phyloP scores from a whole-genome alignment of 257 asterid genomes.

The Leonotis leonurus region DNA sequence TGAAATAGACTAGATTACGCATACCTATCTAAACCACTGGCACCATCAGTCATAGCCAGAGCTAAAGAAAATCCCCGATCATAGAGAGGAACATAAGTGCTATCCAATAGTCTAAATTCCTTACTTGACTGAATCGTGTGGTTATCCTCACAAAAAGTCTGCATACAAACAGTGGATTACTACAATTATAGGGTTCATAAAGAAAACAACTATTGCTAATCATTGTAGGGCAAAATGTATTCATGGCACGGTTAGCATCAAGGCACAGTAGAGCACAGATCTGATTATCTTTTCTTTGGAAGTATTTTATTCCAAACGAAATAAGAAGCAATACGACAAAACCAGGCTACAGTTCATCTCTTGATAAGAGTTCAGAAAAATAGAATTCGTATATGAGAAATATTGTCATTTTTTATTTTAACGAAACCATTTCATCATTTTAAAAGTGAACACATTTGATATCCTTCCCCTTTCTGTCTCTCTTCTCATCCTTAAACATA shows the following conservation, averaged over 20 bases:
- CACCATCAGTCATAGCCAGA: constrained; percentile 57
- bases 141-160: constrained; percentile 87
- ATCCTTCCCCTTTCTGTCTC: background rate
- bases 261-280: background rate
- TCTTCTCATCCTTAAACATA: background rate
- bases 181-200: background rate
- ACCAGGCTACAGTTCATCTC: background rate
- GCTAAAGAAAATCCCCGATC: constrained; percentile 90
- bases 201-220: background rate
- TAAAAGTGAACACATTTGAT: background rate
- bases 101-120: constrained; percentile 61
- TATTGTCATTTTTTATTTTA: background rate
- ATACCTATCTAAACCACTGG: constrained; percentile 65
- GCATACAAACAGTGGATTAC: constrained; percentile 27
- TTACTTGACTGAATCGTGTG: constrained; percentile 34
- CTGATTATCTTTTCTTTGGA: background rate
- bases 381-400: background rate
- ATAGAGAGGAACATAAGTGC: constrained; percentile 67
- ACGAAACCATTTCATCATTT: background rate
- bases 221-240: constrained; percentile 4
- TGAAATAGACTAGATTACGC: constrained; percentile 9
- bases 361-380: constrained; percentile 3
- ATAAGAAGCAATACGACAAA: constrained; percentile 4
- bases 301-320: background rate
- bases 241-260: background rate